Base-by-base conservation (phyloP, 345 rosid species). In the Litchi chinensis region DNA sequence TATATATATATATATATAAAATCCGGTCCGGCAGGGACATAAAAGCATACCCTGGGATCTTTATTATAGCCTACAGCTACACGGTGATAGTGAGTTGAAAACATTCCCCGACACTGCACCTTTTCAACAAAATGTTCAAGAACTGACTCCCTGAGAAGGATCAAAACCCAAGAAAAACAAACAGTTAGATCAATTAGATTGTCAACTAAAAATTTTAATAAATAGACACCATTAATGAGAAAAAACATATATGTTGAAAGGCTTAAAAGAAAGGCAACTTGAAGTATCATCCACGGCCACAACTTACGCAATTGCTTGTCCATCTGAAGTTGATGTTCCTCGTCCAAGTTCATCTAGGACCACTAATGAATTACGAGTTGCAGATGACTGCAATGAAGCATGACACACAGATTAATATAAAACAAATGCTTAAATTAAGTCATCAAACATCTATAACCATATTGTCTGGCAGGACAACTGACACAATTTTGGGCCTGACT, bases 291-390 rank as follows among this genome's bases (percentile, higher is more conserved):
- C 64, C 41, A 60, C 21, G 41, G 52, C 39, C 18, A 69, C 64
- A 59, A 83, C 91, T 57, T 88, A 96, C 98, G 99, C 99, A 85
- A 96, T 96, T 83, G 99, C 99, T 86, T 96, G 98, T 78, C 99
- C 99, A 86, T 95, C 99, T 70, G 98, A 95, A 67, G 99, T 92
- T 41, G 98, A 89, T 68, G 99, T 92, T 79, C 99, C 99, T n/a
- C 97, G 89, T 64, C 98, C 98, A 80, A 95, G 97, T 88, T 95
- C 99, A 88, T 95, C 99, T 76, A 93, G 83, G 63, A 91, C 95
- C 87, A 95, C 98, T 81, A 95, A 76, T 41, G 99, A 95, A 79
- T 91, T 88, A 60, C 76, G 73, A 62, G 97, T 91, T 24, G 99
- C 97, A 1, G 93, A 89, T 64, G 95, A 85, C 99, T 96, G 91